Conservation (phyloP, 2,329 filamentous ascomycete genomes). For the Cladosporium cucumerinum region DNA sequence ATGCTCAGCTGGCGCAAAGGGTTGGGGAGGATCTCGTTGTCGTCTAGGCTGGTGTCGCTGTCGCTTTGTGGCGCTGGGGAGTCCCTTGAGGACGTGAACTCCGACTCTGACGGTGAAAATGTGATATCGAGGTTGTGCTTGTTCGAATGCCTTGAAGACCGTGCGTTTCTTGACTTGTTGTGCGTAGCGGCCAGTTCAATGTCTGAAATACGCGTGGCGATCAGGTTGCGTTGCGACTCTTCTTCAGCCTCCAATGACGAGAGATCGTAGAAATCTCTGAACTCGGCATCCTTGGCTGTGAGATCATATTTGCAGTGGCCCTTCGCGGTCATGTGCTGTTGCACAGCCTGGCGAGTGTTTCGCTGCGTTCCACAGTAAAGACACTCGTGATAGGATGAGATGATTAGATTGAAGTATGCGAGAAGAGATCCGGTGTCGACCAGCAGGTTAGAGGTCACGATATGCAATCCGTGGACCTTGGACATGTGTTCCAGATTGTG, state of each 20-base stretch:
- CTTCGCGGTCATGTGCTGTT: slow-evolving; percentile 52
- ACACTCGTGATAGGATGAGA: slow-evolving; percentile 50
- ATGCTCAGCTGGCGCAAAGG: not conserved
- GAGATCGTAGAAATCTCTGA: slow-evolving; percentile 15
- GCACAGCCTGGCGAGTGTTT: slow-evolving; percentile 43
- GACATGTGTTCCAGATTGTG: slow-evolving; percentile 50
- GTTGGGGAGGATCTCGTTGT: not conserved
- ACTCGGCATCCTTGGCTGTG: not conserved
- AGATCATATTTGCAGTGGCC: slow-evolving; percentile 42
- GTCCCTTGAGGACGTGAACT: not conserved
- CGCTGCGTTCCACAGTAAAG: slow-evolving; percentile 49
- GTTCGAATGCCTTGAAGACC: not conserved
- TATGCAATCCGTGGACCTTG: slow-evolving; percentile 45
- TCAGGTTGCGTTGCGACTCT: not conserved
- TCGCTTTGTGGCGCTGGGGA: not conserved
- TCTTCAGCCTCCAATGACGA: slow-evolving; percentile 5
- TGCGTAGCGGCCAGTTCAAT: not conserved
- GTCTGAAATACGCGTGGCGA: not conserved
- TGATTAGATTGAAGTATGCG: slow-evolving; percentile 48
- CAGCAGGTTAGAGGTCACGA: slow-evolving; percentile 35
- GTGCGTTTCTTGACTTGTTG: not conserved
- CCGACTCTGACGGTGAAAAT: not conserved
- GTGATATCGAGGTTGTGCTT: not conserved
- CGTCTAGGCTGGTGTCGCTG: not conserved
- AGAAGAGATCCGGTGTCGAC: slow-evolving; percentile 47